Conservation (phyloP, 176 grass and related monocot species). For the Olyra latifolia region DNA sequence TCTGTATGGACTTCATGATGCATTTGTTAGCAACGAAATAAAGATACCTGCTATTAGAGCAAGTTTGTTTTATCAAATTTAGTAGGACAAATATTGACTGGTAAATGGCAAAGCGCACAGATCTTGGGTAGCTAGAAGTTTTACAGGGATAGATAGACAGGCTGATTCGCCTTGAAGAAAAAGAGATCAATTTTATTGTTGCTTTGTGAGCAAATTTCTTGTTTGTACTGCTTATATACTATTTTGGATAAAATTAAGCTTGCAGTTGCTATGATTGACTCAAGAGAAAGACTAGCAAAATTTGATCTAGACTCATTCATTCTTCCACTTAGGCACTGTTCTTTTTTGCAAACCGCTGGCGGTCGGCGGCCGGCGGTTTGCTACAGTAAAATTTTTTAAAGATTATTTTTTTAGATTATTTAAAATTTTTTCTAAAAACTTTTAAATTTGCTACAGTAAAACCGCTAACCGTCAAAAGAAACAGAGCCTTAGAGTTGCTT, state of each 20-base stretch:
- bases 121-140: neutral
- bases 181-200: constrained; percentile 2
- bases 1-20: neutral
- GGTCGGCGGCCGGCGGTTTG: no score
- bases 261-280: neutral
- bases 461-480: no score
- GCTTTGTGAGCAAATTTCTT: neutral
- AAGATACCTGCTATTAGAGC: neutral
- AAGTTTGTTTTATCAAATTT: neutral
- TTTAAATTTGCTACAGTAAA: no score
- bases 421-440: no score
- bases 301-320: neutral
- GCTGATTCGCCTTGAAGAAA: neutral
- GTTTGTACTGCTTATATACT: neutral
- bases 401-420: no score
- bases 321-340: no score
- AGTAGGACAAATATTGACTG: neutral
- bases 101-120: neutral
- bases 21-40: neutral
- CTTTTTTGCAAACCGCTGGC: no score
- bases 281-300: neutral
- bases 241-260: neutral
- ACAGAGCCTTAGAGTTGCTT: neutral
- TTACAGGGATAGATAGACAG: neutral
- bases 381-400: no score